Conservation (phyloP, 192 early-diverging fungal genomes). For the Gryganskiella cystojenkinii region DNA sequence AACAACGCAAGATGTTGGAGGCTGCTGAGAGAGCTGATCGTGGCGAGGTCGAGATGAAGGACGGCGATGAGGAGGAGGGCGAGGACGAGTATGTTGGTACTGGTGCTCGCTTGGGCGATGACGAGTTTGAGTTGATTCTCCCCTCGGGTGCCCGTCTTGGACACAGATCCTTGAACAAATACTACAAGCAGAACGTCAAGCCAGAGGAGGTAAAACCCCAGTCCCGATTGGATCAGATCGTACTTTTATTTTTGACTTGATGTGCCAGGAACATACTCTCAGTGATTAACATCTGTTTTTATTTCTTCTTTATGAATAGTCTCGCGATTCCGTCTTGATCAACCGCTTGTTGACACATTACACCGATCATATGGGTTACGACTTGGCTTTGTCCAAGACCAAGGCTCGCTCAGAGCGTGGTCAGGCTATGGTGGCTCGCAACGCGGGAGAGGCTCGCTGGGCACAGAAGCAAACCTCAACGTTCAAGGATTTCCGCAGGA, state of each 20-base stretch:
- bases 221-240: neutral
- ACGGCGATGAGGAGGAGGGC: slow-evolving; percentile 55
- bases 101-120: slow-evolving; percentile 68
- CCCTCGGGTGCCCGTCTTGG: slow-evolving; percentile 87
- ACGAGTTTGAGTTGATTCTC: slow-evolving; percentile 88
- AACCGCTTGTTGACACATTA: slow-evolving; percentile 83
- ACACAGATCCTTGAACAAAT: slow-evolving; percentile 80
- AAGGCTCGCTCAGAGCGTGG: slow-evolving; percentile 52
- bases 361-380: slow-evolving; percentile 59
- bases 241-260: neutral
- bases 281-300: neutral
- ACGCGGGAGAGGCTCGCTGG: slow-evolving; percentile 52
- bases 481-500: slow-evolving; percentile 68
- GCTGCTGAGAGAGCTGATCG: slow-evolving; percentile 51
- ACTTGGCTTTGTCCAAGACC: slow-evolving; percentile 52
- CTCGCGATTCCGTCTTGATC: slow-evolving; percentile 81
- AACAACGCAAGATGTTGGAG: slow-evolving; percentile 54
- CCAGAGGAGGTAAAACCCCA: slow-evolving; percentile 63
- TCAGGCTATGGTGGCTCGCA: slow-evolving; percentile 47
- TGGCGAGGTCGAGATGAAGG: slow-evolving; percentile 56
- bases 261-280: neutral
- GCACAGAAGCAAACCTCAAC: slow-evolving; percentile 58
- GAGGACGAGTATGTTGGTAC: slow-evolving; percentile 44
- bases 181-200: slow-evolving; percentile 88
- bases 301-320: slow-evolving; percentile 30